Evolutionary conservation across 495 filamentous ascomycete species (phyloP).

Genomic region (Clavariopsis aquatica): DNA sequence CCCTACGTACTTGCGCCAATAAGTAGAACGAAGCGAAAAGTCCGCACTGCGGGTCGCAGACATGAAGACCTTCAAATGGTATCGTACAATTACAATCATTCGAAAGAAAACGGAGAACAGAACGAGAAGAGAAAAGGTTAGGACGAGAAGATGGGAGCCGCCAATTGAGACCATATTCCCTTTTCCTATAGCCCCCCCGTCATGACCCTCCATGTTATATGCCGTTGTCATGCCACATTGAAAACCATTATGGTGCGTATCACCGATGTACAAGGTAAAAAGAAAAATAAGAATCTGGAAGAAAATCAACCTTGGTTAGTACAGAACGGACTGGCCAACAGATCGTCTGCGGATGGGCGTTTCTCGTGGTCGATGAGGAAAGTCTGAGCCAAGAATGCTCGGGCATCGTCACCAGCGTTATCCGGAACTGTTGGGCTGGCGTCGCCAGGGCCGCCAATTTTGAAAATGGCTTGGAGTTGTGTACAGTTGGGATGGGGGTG

Average conservation of each 20-base stretch:
- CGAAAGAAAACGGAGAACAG: constrained; percentile 2
- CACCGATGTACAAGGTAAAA: background rate
- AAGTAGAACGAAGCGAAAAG: constrained; percentile 5
- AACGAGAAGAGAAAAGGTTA: background rate
- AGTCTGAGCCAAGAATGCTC: constrained; percentile 79
- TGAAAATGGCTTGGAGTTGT: constrained; percentile 97
- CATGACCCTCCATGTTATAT: constrained; percentile 29
- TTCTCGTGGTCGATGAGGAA: constrained; percentile 94
- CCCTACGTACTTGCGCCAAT: background rate
- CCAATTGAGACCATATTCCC: constrained; percentile 10
- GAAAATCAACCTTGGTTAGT: constrained; percentile 25
- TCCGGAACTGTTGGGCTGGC: constrained; percentile 89
- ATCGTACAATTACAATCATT: constrained; percentile 32
- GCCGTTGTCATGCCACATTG: constrained; percentile 27
- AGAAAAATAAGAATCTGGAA: background rate
- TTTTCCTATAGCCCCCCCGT: constrained; percentile 1
- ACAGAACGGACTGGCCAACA: constrained; percentile 75
- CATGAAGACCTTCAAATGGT: constrained; percentile 18
- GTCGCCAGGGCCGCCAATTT: constrained; percentile 79
- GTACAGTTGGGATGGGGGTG: constrained; percentile 98
- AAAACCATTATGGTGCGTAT: constrained; percentile 23
- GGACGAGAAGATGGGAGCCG: constrained; percentile 8
- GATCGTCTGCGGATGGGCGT: constrained; percentile 85
- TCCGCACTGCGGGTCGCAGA: constrained; percentile 25
- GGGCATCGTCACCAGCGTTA: constrained; percentile 80